Percentiles rank a stretch among this genome's conserved stretches.
phyloP scores from a whole-genome alignment of 306 rosid species.

The Spatholobus suberectus region DNA sequence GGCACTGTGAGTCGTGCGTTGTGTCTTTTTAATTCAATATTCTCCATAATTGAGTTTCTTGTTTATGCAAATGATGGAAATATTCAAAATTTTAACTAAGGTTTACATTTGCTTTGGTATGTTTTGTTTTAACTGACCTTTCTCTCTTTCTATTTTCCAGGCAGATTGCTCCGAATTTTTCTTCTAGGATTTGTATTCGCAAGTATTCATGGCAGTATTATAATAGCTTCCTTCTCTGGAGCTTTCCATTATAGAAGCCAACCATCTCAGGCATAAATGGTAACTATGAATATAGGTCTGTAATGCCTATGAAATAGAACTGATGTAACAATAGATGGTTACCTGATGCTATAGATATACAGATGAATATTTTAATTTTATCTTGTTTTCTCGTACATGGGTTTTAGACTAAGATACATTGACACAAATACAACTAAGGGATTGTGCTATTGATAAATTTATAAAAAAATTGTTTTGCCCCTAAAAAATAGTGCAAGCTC shows the following conservation, averaged over 20 bases:
- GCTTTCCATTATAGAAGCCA: conserved; percentile 32
- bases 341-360: conserved; percentile 30
- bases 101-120: conserved; percentile 14
- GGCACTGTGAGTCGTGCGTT: background rate
- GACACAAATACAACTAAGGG: conserved; percentile 1
- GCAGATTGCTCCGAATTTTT: conserved; percentile 31
- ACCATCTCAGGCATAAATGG: conserved; percentile 25
- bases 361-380: conserved; percentile 24
- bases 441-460: background rate
- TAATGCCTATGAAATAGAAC: conserved; percentile 31
- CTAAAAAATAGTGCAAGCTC: background rate
- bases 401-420: conserved; percentile 1
- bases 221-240: conserved; percentile 24
- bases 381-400: conserved; percentile 29
- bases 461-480: background rate
- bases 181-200: conserved; percentile 16
- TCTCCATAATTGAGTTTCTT: conserved; percentile 31
- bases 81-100: conserved; percentile 5
- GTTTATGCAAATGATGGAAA: conserved; percentile 3
- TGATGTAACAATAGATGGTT: conserved; percentile 33
- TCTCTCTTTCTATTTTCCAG: conserved; percentile 44
- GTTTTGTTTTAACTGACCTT: conserved; percentile 27
- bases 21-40: background rate
- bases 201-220: conserved; percentile 20
- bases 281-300: conserved; percentile 26